Percentiles rank a stretch among this genome's conserved stretches.
Evolutionary conservation across 768 basidiomycete species (phyloP).

Genomic region (Tylopilus cervinicoccineus): DNA sequence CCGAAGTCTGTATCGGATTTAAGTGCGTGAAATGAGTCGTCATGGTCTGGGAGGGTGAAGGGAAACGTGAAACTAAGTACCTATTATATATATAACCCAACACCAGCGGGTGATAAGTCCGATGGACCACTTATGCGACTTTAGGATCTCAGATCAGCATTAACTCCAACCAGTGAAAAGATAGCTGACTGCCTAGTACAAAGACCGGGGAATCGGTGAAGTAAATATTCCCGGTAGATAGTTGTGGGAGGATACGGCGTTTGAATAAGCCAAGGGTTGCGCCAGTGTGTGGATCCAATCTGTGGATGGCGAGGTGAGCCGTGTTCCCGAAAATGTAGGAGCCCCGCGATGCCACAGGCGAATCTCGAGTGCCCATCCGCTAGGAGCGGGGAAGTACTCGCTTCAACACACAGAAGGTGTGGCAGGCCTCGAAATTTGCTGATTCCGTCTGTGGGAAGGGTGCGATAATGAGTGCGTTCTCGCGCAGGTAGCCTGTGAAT

Average conservation of each 20-base stretch:
- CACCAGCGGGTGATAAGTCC: not conserved
- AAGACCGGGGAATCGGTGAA: too few relatives aligned
- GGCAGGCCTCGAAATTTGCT: not conserved
- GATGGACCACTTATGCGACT: not conserved
- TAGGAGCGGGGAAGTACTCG: not conserved
- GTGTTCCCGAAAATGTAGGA: too few relatives aligned
- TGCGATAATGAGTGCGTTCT: not conserved
- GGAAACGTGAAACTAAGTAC: not conserved
- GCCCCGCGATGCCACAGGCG: too few relatives aligned
- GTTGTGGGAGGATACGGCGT: too few relatives aligned
- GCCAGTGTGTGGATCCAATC: too few relatives aligned
- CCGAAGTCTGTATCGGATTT: not conserved
- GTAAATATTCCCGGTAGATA: too few relatives aligned
- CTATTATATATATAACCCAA: not conserved
- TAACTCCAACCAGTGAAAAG: too few relatives aligned
- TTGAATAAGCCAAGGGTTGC: too few relatives aligned
- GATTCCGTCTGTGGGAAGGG: not conserved
- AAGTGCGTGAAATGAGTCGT: not conserved
- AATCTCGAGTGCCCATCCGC: not conserved
- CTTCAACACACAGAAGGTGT: not conserved
- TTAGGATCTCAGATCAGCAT: too few relatives aligned
- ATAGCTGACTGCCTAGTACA: too few relatives aligned
- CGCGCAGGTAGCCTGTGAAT: not conserved
- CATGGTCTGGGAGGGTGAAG: not conserved
- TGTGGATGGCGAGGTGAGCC: too few relatives aligned